A percentile compares a stretch with the other conserved stretches of the same genome.
Conservation (phyloP, 2,329 filamentous ascomycete species). For the Zalaria obscura region DNA sequence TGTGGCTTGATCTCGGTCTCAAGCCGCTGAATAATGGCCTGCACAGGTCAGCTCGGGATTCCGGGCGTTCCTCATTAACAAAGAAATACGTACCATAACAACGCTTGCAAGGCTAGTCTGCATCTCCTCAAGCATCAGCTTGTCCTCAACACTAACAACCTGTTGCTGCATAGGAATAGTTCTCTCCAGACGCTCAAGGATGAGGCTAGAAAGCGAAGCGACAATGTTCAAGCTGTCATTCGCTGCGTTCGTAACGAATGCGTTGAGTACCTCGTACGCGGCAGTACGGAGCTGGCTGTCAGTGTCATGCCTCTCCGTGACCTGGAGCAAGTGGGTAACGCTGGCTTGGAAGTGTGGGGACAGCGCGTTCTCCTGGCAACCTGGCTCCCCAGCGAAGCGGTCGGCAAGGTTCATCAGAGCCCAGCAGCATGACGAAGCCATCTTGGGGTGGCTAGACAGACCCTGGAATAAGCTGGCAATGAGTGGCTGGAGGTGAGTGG, state of each 20-base stretch:
- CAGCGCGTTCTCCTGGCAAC: constrained; percentile 64
- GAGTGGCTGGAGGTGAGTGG: constrained; percentile 66
- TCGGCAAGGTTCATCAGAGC: constrained; percentile 97
- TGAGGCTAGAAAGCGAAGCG: constrained; percentile 70
- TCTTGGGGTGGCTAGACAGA: constrained; percentile 82
- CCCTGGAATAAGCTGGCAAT: constrained; percentile 84
- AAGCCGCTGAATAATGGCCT: constrained; percentile 72
- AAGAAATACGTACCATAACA: constrained; percentile 38
- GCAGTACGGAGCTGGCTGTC: constrained; percentile 87
- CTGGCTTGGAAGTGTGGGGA: constrained; percentile 90
- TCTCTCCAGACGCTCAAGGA: constrained; percentile 80
- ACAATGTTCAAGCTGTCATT: constrained; percentile 72
- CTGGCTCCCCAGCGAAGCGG: constrained; percentile 78
- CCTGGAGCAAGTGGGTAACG: constrained; percentile 67
- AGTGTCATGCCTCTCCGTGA: constrained; percentile 68
- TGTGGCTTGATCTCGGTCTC: constrained; percentile 84
- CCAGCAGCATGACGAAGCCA: constrained; percentile 98
- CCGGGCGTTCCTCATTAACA: too few relatives aligned
- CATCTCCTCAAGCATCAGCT: constrained; percentile 91
- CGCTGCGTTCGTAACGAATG: constrained; percentile 83
- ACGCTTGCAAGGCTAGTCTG: constrained; percentile 91
- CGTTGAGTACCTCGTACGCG: constrained; percentile 91
- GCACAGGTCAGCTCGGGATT: too few relatives aligned
- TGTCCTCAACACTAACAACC: constrained; percentile 93
- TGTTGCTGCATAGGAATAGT: constrained; percentile 82